Conservation (phyloP, 495 filamentous ascomycete species). For the Darksidea phi region DNA sequence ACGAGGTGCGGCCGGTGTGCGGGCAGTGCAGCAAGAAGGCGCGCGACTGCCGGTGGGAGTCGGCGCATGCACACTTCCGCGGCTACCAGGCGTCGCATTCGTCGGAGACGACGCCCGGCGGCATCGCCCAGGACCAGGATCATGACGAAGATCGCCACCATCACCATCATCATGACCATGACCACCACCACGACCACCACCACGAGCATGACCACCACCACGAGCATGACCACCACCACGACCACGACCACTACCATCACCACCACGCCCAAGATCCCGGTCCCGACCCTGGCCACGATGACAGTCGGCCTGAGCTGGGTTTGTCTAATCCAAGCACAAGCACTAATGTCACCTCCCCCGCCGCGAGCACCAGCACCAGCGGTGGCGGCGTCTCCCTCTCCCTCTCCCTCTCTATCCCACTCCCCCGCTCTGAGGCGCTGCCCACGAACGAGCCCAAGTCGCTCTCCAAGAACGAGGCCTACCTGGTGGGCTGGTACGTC, state of each 20-base stretch:
- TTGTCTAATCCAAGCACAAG: no score
- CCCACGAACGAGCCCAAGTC: background rate
- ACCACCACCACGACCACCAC: no score
- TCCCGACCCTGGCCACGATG: no score
- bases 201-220: no score
- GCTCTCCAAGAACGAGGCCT: constrained; percentile 1
- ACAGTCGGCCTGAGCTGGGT: no score
- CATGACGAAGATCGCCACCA: no score
- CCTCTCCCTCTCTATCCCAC: background rate
- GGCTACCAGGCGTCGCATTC: background rate
- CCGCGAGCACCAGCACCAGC: background rate
- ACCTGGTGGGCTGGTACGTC: constrained; percentile 15
- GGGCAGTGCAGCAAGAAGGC: constrained; percentile 18
- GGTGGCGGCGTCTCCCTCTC: background rate
- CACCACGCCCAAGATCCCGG: no score
- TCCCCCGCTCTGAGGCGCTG: background rate
- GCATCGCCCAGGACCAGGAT: background rate
- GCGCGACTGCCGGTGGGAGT: constrained; percentile 9
- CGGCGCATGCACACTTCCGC: constrained; percentile 4
- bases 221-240: no score
- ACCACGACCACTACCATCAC: no score
- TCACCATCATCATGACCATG: no score
- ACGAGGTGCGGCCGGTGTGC: constrained; percentile 12
- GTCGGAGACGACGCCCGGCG: background rate
- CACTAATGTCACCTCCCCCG: background rate